phyloP scores from a whole-genome alignment of 176 grass and related monocot species.

The Carex parvula region DNA sequence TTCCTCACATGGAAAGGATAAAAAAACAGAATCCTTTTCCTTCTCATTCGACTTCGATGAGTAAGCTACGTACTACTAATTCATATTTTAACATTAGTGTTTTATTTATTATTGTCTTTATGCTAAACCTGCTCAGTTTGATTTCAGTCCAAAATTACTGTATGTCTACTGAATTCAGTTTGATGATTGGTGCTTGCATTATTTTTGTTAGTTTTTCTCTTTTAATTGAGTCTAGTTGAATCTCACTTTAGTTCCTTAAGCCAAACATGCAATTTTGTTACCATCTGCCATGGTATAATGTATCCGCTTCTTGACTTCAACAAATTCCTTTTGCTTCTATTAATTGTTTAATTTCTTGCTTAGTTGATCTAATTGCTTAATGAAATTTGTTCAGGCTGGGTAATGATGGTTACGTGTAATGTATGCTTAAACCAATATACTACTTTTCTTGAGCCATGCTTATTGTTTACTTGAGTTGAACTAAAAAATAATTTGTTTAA shows the following conservation, averaged over 20 bases:
- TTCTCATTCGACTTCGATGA: slow-evolving; percentile 91
- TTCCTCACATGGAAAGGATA: slow-evolving; percentile 48
- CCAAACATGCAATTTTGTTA: background rate
- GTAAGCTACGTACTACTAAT: slow-evolving; percentile 52
- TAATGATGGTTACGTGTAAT: background rate
- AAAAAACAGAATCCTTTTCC: slow-evolving; percentile 63
- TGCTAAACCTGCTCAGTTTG: background rate
- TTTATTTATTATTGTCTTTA: slow-evolving; percentile 1
- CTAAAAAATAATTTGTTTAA: slow-evolving; percentile 32
- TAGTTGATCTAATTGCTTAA: background rate
- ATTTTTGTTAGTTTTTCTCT: slow-evolving; percentile 10
- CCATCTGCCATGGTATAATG: background rate
- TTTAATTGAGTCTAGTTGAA: background rate
- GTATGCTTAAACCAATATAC: background rate
- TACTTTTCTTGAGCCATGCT: slow-evolving; percentile 1
- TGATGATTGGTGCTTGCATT: background rate
- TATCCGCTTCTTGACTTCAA: slow-evolving; percentile 3
- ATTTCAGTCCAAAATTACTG: background rate
- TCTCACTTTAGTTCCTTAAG: background rate
- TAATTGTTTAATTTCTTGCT: slow-evolving; percentile 16
- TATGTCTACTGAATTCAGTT: background rate
- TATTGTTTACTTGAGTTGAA: slow-evolving; percentile 2
- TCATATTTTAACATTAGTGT: background rate
- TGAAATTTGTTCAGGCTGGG: background rate
- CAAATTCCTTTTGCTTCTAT: background rate